phyloP scores from a whole-genome alignment of 2,329 filamentous ascomycete genomes.

The Coniochaeta sp. region DNA sequence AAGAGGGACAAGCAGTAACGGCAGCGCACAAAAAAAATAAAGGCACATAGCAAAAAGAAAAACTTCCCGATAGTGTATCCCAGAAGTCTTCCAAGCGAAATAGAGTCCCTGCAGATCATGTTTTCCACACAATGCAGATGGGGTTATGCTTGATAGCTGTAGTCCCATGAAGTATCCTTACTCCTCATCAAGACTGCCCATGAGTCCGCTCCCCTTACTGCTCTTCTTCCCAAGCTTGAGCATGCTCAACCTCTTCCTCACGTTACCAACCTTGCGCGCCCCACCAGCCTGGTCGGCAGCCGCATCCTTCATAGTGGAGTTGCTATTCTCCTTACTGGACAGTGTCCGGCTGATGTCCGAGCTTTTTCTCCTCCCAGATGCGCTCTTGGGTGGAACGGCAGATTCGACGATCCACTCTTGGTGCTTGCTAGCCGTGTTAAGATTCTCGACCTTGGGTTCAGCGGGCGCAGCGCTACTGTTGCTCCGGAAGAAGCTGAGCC shows the following conservation, averaged over 20 bases:
- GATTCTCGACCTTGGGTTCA: background rate
- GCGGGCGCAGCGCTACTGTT: background rate
- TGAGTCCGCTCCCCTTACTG: conserved; percentile 44
- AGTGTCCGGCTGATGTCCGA: conserved; percentile 11
- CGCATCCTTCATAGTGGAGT: conserved; percentile 14
- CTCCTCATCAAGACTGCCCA: conserved; percentile 50
- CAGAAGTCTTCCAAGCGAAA: background rate
- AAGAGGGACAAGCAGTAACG: background rate
- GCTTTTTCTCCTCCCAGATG: conserved; percentile 4
- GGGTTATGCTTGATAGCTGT: background rate
- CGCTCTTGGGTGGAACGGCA: conserved; percentile 14
- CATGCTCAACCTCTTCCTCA: conserved; percentile 73
- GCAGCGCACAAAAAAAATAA: background rate
- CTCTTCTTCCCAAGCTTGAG: conserved; percentile 67
- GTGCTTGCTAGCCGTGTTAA: background rate
- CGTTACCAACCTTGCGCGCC: conserved; percentile 40
- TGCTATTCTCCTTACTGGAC: conserved; percentile 6
- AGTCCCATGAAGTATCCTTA: conserved; percentile 16
- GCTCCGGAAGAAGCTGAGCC: conserved; percentile 36
- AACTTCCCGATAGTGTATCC: background rate
- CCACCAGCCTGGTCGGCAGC: background rate
- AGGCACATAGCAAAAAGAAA: background rate
- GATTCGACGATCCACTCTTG: background rate
- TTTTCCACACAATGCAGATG: background rate
- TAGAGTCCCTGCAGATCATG: background rate